Percentiles rank a stretch among this genome's conserved stretches.
These are phyloP conservation scores for Cyberlindnera mycetangii DNA, from an alignment of 805 yeast genomes.

Conservation along the genomic window DNA sequence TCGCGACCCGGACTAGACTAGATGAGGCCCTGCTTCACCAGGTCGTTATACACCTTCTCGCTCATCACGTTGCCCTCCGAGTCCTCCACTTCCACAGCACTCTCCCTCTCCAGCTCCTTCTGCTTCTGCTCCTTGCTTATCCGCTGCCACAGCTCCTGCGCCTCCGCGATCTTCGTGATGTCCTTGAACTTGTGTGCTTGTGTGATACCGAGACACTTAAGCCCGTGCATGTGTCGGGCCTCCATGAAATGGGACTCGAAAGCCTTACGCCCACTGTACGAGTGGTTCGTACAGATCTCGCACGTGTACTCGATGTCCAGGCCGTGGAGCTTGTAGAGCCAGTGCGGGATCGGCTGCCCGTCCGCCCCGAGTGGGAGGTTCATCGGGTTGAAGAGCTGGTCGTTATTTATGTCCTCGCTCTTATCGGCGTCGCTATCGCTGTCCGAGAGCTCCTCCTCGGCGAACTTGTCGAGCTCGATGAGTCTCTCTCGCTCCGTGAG, in stretches of 20 bases:
- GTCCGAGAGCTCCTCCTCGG: constrained; percentile 26
- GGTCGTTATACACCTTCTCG: constrained; percentile 74
- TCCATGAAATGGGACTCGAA: constrained; percentile 78
- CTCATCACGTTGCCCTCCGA: constrained; percentile 91
- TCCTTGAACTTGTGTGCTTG: constrained; percentile 53
- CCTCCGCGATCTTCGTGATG: constrained; percentile 67
- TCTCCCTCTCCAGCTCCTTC: constrained; percentile 36
- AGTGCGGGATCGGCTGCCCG: constrained; percentile 88
- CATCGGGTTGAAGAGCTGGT: constrained; percentile 40
- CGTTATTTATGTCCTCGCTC: constrained; percentile 16
- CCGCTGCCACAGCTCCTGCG: constrained; percentile 51
- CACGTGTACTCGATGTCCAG: constrained; percentile 68
- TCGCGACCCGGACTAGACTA: constrained; percentile 28
- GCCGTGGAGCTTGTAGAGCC: constrained; percentile 92
- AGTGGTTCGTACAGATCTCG: constrained; percentile 79
- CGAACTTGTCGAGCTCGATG: constrained; percentile 27
- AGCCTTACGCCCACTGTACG: constrained; percentile 68
- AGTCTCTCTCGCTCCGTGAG: constrained; percentile 57
- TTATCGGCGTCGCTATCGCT: constrained; percentile 35
- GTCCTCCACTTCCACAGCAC: constrained; percentile 82
- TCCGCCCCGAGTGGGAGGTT: constrained; percentile 81
- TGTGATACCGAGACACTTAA: constrained; percentile 68
- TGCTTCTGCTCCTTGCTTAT: constrained; percentile 29
- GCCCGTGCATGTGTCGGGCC: constrained; percentile 66
- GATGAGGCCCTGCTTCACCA: constrained; percentile 82